Conservation (phyloP, 768 basidiomycete genomes). For the Suillus hirtellus region DNA sequence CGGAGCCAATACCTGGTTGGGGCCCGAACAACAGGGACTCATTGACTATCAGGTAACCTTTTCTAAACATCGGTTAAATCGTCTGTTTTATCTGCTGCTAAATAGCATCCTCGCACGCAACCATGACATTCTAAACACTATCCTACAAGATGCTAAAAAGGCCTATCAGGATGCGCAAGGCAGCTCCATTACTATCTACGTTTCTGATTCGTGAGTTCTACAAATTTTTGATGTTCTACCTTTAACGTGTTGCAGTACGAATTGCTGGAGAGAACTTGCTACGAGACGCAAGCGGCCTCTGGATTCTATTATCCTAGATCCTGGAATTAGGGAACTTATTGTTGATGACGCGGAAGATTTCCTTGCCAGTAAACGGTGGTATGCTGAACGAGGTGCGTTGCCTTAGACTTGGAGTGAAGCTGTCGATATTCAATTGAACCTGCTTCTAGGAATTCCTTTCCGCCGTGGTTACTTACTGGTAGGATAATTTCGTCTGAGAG, state of each 20-base stretch:
- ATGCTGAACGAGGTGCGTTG: constrained; percentile 55
- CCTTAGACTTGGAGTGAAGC: constrained; percentile 6
- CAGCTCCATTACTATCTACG: constrained; percentile 52
- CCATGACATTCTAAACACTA: constrained; percentile 45
- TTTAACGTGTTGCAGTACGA: constrained; percentile 17
- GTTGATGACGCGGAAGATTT: constrained; percentile 74
- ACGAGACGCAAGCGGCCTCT: constrained; percentile 65
- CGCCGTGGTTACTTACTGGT: constrained; percentile 75
- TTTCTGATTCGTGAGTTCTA: constrained; percentile 42
- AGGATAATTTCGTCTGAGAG: constrained; percentile 13
- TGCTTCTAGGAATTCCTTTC: constrained; percentile 58
- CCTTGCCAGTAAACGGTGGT: constrained; percentile 69
- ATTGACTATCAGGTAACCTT: constrained; percentile 25
- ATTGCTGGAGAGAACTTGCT: constrained; percentile 56
- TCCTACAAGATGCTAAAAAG: constrained; percentile 56
- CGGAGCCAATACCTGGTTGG: constrained; percentile 19
- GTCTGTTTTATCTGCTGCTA: constrained; percentile 8
- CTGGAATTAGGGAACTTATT: constrained; percentile 63
- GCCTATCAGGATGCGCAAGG: constrained; percentile 53
- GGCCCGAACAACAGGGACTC: constrained; percentile 21
- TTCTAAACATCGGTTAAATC: background rate
- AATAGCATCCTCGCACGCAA: constrained; percentile 51
- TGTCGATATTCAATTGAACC: background rate
- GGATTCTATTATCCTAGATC: constrained; percentile 68
- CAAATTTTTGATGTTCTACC: background rate